Evolutionary conservation across 2,329 filamentous ascomycete genomes (phyloP), one percentile per base, ranked within the genome.

Genomic region (Fusarium tricinctum): DNA sequence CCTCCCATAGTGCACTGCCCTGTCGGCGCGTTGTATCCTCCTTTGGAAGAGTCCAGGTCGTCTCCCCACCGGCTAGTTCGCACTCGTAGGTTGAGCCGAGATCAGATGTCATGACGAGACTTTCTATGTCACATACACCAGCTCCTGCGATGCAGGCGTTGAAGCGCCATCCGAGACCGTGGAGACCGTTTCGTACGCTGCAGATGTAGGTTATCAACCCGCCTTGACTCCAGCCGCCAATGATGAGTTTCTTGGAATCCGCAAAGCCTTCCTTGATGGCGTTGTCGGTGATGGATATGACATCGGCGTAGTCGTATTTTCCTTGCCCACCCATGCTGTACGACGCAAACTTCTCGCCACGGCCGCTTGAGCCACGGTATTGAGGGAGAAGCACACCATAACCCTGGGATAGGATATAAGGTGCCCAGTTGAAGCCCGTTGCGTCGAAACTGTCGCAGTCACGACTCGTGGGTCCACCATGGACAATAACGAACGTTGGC

Each of bases 141-240:
- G 77, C 78, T 1, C 79, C 77, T 0, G 78, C 75, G 0, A 82
- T 75, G 2, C 72, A 70, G 7, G 76, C 80, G 10, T 71, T 66
- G 68, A 80, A 81, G 5, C 69, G 66, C 79, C 80, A 82, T 3
- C 73, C 78, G 0, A 70, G 64, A 2, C 58, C 69, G 51, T 77
- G 72, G 2, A 71, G 58, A 7, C 78, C 78, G 55, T 81, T 80
- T 15, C 79, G 75, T 4, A 78, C 78, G 23, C 73, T 71, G 28
- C 73, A 74, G 2, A 82, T 73, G 62, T 79, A 81, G 4, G 76
- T 71, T 1, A 82, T 63, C 15, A 77, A 78, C 3, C 81, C 80
- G 12, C 80, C 81, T 61, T 81, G 78, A 22, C 74, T 77, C 71
- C 73, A 79, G 1, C 80, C 80, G 3, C 77, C 78, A 0, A 80